These are phyloP conservation scores for Wallacemonas sp. DNA, from an alignment of 208 protist genomes.

Conservation along the genomic window DNA sequence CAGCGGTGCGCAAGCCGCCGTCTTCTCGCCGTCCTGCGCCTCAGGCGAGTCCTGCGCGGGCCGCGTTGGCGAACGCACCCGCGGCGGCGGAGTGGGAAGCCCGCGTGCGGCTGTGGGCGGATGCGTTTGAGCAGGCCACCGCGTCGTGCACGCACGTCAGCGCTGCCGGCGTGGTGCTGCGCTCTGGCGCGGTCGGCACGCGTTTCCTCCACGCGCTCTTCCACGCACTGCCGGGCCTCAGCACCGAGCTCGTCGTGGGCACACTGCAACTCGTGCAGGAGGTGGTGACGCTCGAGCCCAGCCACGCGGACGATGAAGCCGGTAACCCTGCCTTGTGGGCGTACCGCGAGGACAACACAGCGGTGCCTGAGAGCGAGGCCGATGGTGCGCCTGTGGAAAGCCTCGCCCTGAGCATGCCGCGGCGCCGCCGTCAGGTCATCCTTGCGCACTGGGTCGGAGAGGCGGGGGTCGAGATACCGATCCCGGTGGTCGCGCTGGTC, in stretches of 20 bases:
- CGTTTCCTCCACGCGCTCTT: constrained; percentile 38
- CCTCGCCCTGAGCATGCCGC: constrained; percentile 28
- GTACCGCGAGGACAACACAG: too few species aligned
- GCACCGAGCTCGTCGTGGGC: constrained; percentile 10
- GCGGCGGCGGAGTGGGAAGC: neutral
- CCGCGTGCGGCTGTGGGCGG: neutral
- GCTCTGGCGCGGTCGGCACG: constrained; percentile 34
- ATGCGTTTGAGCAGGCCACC: neutral
- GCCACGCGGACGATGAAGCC: constrained; percentile 35
- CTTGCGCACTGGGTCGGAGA: constrained; percentile 38
- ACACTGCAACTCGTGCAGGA: constrained; percentile 43
- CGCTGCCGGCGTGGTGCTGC: constrained; percentile 40
- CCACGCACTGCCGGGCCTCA: constrained; percentile 28
- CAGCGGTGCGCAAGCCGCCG: too few species aligned
- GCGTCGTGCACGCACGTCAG: constrained; percentile 13
- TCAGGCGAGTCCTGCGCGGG: too few species aligned
- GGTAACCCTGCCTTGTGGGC: too few species aligned
- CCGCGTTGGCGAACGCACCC: neutral
- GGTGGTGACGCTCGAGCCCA: constrained; percentile 30
- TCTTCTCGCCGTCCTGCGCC: too few species aligned
- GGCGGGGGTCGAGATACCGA: constrained; percentile 32
- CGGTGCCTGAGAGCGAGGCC: too few species aligned
- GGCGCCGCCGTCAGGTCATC: constrained; percentile 31
- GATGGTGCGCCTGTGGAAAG: neutral
- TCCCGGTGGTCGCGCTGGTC: constrained; percentile 41